A percentile compares a stretch with the other conserved stretches of the same genome.
Conservation (phyloP, 768 basidiomycete genomes). For the Panaeolus cyanescens region DNA sequence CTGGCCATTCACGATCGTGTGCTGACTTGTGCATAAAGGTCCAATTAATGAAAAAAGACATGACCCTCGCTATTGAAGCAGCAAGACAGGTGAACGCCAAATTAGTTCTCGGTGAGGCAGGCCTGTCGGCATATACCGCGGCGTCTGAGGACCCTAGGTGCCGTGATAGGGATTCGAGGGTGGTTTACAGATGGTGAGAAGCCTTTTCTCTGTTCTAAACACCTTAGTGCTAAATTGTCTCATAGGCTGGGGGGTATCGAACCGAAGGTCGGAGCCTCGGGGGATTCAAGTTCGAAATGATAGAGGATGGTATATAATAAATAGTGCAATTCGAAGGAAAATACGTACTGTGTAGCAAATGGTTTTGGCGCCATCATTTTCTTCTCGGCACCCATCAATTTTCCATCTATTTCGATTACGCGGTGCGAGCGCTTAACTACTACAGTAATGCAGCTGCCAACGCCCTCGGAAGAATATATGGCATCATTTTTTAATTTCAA, state of each 20-base stretch:
- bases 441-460: too few species aligned
- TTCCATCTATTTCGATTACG: too few species aligned
- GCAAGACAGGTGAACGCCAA: conserved; percentile 38
- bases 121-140: conserved; percentile 37
- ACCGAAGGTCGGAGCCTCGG: too few species aligned
- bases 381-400: too few species aligned
- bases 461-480: too few species aligned
- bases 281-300: too few species aligned
- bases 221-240: neutral
- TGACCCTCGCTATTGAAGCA: conserved; percentile 38
- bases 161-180: conserved; percentile 39
- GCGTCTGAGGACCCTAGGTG: conserved; percentile 40
- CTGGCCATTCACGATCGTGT: neutral
- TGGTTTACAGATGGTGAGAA: conserved; percentile 42
- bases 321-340: too few species aligned
- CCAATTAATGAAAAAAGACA: conserved; percentile 48
- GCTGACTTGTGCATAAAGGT: conserved; percentile 25
- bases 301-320: too few species aligned
- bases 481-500: too few species aligned
- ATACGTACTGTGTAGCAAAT: too few species aligned
- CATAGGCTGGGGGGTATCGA: conserved; percentile 35
- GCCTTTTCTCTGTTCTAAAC: neutral
- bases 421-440: too few species aligned
- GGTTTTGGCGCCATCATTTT: too few species aligned
- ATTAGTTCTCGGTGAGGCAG: conserved; percentile 39